Percentiles rank a stretch among this genome's conserved stretches.
Evolutionary conservation across 148 eudicot genomes (phyloP).

Genomic region (Tetragonia tetragonoides): DNA sequence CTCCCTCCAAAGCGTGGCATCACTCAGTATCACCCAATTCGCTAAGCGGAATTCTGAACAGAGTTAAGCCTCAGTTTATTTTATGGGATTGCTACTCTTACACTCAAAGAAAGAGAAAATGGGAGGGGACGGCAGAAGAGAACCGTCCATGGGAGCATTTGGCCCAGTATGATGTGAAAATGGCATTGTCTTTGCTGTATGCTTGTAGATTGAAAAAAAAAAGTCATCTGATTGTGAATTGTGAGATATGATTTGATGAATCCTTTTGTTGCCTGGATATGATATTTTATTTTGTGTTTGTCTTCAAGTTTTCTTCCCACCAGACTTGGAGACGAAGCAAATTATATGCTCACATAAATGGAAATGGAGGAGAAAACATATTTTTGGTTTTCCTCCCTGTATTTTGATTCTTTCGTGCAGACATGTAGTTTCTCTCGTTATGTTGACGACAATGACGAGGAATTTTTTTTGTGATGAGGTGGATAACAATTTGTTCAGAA

Average conservation of each 20-base stretch:
- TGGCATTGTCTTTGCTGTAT: slow-evolving; percentile 9
- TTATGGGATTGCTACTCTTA: slow-evolving; percentile 8
- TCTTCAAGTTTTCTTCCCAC: not conserved
- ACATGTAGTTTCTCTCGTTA: not conserved
- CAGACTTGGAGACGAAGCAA: slow-evolving; percentile 1
- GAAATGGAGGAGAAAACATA: slow-evolving; percentile 9
- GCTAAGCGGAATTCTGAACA: slow-evolving; percentile 27
- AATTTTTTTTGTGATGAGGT: not conserved
- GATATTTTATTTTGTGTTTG: slow-evolving; percentile 7
- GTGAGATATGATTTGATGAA: slow-evolving; percentile 13
- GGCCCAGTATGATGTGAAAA: slow-evolving; percentile 2
- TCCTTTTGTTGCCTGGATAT: slow-evolving; percentile 14
- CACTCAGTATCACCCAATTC: slow-evolving; percentile 77
- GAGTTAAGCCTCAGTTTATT: slow-evolving; percentile 5
- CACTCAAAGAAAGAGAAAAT: not conserved
- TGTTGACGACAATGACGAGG: not conserved
- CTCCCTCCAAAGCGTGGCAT: slow-evolving; percentile 87
- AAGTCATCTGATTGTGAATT: slow-evolving; percentile 16
- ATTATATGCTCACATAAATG: not conserved
- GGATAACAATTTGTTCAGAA: not conserved
- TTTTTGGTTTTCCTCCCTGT: slow-evolving; percentile 7
- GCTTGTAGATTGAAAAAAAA: slow-evolving; percentile 25
- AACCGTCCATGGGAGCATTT: slow-evolving; percentile 8
- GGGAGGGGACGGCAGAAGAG: slow-evolving; percentile 9
- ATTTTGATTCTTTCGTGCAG: not conserved